Conservation (phyloP, 495 filamentous ascomycete species). For the Physcia stellaris region DNA sequence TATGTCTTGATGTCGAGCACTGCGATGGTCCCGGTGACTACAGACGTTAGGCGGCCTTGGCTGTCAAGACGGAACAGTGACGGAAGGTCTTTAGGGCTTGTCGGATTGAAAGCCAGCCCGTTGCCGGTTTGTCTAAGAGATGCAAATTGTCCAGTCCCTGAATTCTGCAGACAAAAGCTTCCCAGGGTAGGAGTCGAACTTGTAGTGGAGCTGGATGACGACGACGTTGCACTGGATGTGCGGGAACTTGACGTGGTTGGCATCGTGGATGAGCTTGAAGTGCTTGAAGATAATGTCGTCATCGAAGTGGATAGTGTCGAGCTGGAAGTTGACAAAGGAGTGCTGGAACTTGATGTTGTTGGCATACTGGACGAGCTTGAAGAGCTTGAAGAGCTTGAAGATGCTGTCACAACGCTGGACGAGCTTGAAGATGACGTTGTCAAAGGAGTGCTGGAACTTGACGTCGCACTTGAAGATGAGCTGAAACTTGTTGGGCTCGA, state of each 20-base stretch:
- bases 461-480: not conserved
- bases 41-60: not conserved
- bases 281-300: not conserved
- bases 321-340: not conserved
- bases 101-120: not conserved
- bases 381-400: too few species aligned
- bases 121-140: too few species aligned
- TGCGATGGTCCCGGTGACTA: not conserved
- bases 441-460: not conserved
- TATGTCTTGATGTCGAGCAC: not conserved
- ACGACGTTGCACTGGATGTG: too few species aligned
- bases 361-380: too few species aligned
- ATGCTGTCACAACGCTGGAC: not conserved
- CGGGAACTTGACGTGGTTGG: not conserved
- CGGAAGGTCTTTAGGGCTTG: not conserved
- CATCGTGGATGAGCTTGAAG: not conserved
- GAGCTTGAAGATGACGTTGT: not conserved
- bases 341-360: not conserved
- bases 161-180: constrained; percentile 1
- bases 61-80: not conserved
- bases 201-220: too few species aligned
- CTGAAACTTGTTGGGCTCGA: too few species aligned
- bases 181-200: not conserved
- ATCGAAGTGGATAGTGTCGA: not conserved
- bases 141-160: not conserved